These are phyloP conservation scores for Umbellularia californica DNA, from an alignment of 164 flowering plant genomes.

Conservation along the genomic window DNA sequence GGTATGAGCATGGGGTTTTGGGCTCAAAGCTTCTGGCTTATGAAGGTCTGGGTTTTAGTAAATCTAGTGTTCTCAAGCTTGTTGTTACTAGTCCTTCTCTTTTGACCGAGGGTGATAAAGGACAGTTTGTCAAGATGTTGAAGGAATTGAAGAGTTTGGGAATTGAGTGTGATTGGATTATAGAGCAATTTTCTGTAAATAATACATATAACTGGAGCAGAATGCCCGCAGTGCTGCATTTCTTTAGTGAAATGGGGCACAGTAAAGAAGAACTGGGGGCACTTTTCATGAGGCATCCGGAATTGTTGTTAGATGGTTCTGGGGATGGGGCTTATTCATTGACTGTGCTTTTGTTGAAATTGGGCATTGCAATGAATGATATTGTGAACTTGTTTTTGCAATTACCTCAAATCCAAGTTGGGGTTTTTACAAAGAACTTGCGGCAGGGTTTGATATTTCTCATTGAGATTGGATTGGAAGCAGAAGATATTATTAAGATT, in stretches of 20 bases:
- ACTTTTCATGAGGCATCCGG: constrained; percentile 34
- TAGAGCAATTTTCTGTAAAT: constrained; percentile 26
- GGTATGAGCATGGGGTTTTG: constrained; percentile 43
- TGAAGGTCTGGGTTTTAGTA: constrained; percentile 39
- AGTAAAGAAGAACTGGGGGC: constrained; percentile 31
- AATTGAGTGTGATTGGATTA: constrained; percentile 37
- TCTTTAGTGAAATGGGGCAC: constrained; percentile 35
- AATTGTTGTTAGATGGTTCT: constrained; percentile 45
- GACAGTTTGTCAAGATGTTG: constrained; percentile 33
- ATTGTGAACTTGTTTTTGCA: constrained; percentile 34
- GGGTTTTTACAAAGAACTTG: constrained; percentile 38
- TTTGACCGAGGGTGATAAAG: constrained; percentile 37
- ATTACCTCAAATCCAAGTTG: constrained; percentile 36
- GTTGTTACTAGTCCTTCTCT: constrained; percentile 44
- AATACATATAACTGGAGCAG: constrained; percentile 46
- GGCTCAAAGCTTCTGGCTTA: constrained; percentile 5
- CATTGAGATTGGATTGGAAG: constrained; percentile 45
- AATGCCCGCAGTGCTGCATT: constrained; percentile 31
- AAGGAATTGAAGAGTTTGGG: constrained; percentile 39
- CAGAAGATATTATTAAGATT: constrained; percentile 37
- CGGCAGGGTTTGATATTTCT: constrained; percentile 37
- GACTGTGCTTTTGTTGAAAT: constrained; percentile 44
- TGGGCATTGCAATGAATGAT: constrained; percentile 32
- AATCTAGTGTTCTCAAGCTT: constrained; percentile 25
- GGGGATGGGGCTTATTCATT: constrained; percentile 31